phyloP scores from a whole-genome alignment of 257 asterid genomes.

The Lycium ferocissimum region DNA sequence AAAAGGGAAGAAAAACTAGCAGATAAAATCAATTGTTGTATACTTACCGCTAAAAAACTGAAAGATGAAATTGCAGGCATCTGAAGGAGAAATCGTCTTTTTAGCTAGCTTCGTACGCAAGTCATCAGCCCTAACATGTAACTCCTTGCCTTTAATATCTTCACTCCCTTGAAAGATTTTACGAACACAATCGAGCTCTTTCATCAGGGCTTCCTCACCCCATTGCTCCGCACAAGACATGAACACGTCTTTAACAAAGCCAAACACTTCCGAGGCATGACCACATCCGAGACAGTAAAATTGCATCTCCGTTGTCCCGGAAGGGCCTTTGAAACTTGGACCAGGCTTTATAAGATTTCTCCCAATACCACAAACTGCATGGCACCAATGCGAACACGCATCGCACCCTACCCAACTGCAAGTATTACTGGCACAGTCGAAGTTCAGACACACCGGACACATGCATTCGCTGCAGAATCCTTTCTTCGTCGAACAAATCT shows the following conservation, averaged over 20 bases:
- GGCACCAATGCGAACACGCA: slow-evolving; percentile 95
- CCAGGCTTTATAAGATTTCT: slow-evolving; percentile 76
- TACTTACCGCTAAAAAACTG: slow-evolving; percentile 80
- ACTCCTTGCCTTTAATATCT: slow-evolving; percentile 80
- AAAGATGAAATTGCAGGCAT: slow-evolving; percentile 71
- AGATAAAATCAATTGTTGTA: neutral
- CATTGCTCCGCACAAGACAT: slow-evolving; percentile 76
- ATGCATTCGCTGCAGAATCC: slow-evolving; percentile 98
- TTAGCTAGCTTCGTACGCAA: slow-evolving; percentile 63
- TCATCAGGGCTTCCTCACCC: slow-evolving; percentile 64
- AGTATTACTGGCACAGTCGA: slow-evolving; percentile 84
- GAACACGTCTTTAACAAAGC: slow-evolving; percentile 85
- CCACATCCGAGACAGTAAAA: slow-evolving; percentile 89
- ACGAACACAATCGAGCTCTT: slow-evolving; percentile 87
- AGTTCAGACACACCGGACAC: slow-evolving; percentile 88
- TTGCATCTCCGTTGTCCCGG: slow-evolving; percentile 77
- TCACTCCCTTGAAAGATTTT: slow-evolving; percentile 73
- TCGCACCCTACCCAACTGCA: slow-evolving; percentile 99
- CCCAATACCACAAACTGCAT: slow-evolving; percentile 76
- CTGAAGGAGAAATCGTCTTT: slow-evolving; percentile 71
- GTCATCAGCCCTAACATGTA: slow-evolving; percentile 72
- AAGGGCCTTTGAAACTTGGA: slow-evolving; percentile 65
- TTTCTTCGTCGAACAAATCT: slow-evolving; percentile 75
- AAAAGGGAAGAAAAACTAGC: neutral
- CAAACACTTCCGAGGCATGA: slow-evolving; percentile 94